A percentile compares a stretch with the other conserved stretches of the same genome.
phyloP scores from a whole-genome alignment of 2,329 filamentous ascomycete genomes.

The Fusarium zealandicum region DNA sequence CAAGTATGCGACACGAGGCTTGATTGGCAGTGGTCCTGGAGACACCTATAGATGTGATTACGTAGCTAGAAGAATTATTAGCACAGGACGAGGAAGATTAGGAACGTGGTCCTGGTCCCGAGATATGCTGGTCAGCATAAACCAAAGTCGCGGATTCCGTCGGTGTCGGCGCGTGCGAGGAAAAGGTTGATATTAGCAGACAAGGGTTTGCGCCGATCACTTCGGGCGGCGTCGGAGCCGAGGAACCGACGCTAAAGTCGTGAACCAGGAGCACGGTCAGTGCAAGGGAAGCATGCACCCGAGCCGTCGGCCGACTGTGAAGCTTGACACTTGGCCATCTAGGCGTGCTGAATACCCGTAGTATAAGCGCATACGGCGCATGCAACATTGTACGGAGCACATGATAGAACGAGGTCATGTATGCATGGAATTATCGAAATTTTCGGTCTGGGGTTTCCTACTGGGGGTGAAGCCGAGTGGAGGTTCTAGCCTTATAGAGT shows the following conservation, averaged over 20 bases:
- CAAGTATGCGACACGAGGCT: too few relatives aligned
- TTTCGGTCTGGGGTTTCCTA: conserved; percentile 27
- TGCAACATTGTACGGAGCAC: conserved; percentile 25
- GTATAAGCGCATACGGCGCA: conserved; percentile 29
- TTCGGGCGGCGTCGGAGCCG: conserved; percentile 32
- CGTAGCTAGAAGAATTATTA: background rate
- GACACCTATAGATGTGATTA: background rate
- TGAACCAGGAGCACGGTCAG: conserved; percentile 22
- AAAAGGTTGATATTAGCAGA: background rate
- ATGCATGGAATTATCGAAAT: conserved; percentile 6
- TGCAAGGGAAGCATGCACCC: conserved; percentile 5
- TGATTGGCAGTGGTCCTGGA: background rate
- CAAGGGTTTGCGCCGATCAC: conserved; percentile 16
- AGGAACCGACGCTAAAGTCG: conserved; percentile 28
- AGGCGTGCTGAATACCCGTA: too few relatives aligned
- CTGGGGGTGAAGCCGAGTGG: conserved; percentile 29
- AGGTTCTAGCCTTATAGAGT: conserved; percentile 20
- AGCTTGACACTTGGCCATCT: too few relatives aligned
- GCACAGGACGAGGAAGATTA: conserved; percentile 9
- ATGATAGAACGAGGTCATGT: conserved; percentile 17
- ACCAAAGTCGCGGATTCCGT: background rate
- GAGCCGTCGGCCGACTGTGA: too few relatives aligned
- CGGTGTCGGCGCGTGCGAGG: background rate
- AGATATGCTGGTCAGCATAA: conserved; percentile 8
- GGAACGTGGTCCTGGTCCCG: background rate